A percentile compares a stretch with the other conserved stretches of the same genome.
Evolutionary conservation across 495 filamentous ascomycete genomes (phyloP).

Genomic region (Apodospora peruviana): DNA sequence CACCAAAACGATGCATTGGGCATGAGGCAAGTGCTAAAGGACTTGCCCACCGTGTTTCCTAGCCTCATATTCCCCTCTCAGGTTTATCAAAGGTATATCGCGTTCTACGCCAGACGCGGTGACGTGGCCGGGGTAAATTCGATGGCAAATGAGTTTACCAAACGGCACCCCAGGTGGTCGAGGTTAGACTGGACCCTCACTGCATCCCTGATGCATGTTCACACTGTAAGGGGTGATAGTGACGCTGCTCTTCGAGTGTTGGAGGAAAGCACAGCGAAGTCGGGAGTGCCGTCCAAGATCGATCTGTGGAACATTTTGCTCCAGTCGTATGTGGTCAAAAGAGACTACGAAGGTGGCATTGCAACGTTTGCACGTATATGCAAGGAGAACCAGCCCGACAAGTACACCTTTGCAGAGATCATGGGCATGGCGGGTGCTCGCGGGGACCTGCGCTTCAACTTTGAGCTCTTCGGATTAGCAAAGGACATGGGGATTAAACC

Average conservation of each 20-base stretch:
- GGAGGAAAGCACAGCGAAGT: slow-evolving; percentile 43
- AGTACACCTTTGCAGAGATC: slow-evolving; percentile 61
- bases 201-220: slow-evolving; percentile 53
- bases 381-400: slow-evolving; percentile 42
- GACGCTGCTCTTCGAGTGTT: slow-evolving; percentile 54
- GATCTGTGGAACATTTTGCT: slow-evolving; percentile 72
- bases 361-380: slow-evolving; percentile 53
- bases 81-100: slow-evolving; percentile 45
- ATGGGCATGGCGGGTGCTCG: slow-evolving; percentile 65
- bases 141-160: slow-evolving; percentile 50
- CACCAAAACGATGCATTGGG: slow-evolving; percentile 27
- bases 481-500: slow-evolving; percentile 33
- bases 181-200: slow-evolving; percentile 26
- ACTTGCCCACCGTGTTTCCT: slow-evolving; percentile 42
- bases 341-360: slow-evolving; percentile 60
- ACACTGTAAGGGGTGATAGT: slow-evolving; percentile 60
- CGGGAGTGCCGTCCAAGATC: slow-evolving; percentile 44
- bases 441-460: slow-evolving; percentile 66
- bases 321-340: slow-evolving; percentile 58
- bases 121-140: slow-evolving; percentile 44
- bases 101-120: slow-evolving; percentile 49
- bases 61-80: slow-evolving; percentile 29
- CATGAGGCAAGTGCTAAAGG: slow-evolving; percentile 47
- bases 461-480: slow-evolving; percentile 56
- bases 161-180: slow-evolving; percentile 30